Conservation (phyloP, 2,329 filamentous ascomycete species). For the Orbilia oligospora region DNA sequence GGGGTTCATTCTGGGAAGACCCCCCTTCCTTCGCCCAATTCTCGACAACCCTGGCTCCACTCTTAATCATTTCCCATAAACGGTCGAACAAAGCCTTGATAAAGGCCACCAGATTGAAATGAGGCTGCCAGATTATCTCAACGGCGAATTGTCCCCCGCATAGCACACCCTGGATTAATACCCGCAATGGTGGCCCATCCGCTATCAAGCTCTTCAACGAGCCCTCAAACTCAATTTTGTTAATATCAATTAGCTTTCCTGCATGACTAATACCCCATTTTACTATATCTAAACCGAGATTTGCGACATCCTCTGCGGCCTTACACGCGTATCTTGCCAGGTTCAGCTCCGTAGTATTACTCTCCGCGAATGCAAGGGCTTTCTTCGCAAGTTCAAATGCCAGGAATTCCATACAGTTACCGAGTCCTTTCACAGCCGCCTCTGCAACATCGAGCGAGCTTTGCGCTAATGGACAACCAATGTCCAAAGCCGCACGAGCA, state of each 20-base stretch:
- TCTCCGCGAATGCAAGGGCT: background rate
- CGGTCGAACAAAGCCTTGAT: background rate
- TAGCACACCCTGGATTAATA: background rate
- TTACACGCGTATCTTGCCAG: background rate
- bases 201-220: background rate
- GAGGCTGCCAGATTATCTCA: background rate
- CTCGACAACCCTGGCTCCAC: too few species aligned
- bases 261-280: background rate
- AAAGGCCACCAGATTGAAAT: background rate
- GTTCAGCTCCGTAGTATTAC: background rate
- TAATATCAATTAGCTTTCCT: background rate
- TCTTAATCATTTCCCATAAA: background rate
- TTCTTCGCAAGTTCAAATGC: background rate
- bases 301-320: too few species aligned
- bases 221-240: background rate
- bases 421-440: too few species aligned
- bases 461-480: too few species aligned
- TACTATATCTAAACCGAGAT: background rate
- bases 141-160: background rate
- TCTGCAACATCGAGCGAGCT: too few species aligned
- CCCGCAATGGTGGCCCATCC: background rate
- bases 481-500: too few species aligned
- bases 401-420: too few species aligned
- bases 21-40: too few species aligned
- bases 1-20: too few species aligned